Evolutionary conservation across 1,139 yeast genomes (phyloP), one percentile per base, ranked within the genome.

Genomic region (Barnettozyma hawaiiensis): DNA sequence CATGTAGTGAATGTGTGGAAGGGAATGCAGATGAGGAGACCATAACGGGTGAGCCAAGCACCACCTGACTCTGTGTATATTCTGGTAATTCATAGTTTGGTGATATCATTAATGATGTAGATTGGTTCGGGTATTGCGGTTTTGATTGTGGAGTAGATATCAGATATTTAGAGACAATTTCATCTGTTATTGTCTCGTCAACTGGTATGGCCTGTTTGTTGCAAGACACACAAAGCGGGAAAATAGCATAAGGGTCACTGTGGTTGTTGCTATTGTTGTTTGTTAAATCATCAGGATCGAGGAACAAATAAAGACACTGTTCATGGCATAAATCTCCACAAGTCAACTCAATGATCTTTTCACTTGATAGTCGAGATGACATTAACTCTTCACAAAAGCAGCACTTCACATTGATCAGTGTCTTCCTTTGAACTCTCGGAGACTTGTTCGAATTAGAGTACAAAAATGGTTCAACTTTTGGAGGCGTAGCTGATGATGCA

Each of bases 251-350:
- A 6, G 41, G 38, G 15, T 47, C 52, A 12, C 18, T 10, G 10
- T 45, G 39, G 1, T 33, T 39, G 11, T 47, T 51, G 10, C 18
- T 10, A 9, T 45, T 38, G 1, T 33, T 39, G 11, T 40, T 37
- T 15, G 15, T 29, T 1, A 50, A 29, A 0, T 48, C 26, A 0
- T 48, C 24, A n/a, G 14, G 22, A 33, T 59, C 60, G 37, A 65
- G 48, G 21, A 61, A 54, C 16, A 63, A 41, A 36, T 54, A 44
- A 9, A 65, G 48, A 48, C 71, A 66, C 42, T 65, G 64, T 40
- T 64, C 70, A 51, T 66, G 71, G 32, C 59, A 57, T 18, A 48
- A 43, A 45, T 65, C 65, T 3, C 51, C 59, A 49, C 71, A 66
- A 7, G 45, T 44, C n/a, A 66, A 39, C 29, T 59, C 63, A 12